Evolutionary conservation across 2,329 filamentous ascomycete species (phyloP).

Genomic region (Aspergillus bombycis): DNA sequence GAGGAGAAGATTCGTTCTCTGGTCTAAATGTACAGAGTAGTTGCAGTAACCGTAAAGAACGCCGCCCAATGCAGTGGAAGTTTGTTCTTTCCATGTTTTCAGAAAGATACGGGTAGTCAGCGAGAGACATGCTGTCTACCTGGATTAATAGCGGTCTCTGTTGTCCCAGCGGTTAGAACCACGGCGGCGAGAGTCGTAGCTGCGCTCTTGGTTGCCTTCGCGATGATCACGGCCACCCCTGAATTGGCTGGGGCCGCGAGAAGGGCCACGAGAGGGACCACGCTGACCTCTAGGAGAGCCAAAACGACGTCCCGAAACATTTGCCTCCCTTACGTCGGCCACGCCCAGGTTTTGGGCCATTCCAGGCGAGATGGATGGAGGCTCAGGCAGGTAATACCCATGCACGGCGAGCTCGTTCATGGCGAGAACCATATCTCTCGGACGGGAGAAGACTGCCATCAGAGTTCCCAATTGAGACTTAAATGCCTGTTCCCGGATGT

Average conservation of each 20-base stretch:
- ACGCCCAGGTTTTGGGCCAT: slow-evolving; percentile 36
- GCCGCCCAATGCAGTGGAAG: slow-evolving; percentile 29
- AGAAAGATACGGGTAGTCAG: not conserved
- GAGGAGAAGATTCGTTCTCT: slow-evolving; percentile 5
- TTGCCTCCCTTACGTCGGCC: slow-evolving; percentile 28
- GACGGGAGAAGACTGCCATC: slow-evolving; percentile 33
- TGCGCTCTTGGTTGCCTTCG: not conserved
- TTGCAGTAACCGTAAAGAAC: slow-evolving; percentile 22
- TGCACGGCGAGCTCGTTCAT: slow-evolving; percentile 50
- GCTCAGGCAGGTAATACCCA: slow-evolving; percentile 47
- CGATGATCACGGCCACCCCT: not conserved
- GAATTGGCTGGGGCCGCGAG: not conserved
- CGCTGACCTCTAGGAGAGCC: not conserved
- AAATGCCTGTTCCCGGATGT: slow-evolving; percentile 36
- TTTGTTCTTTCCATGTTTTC: not conserved
- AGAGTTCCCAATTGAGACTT: slow-evolving; percentile 28
- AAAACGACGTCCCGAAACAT: slow-evolving; percentile 12
- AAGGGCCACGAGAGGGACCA: not conserved
- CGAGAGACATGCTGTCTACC: not conserved
- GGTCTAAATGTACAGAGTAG: not conserved
- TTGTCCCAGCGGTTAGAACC: not conserved
- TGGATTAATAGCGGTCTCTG: not conserved
- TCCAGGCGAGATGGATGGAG: slow-evolving; percentile 36
- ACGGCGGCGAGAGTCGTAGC: slow-evolving; percentile 6
- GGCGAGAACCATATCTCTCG: slow-evolving; percentile 45